phyloP scores from a whole-genome alignment of 2,329 filamentous ascomycete species.

The Botrytis cinerea region DNA sequence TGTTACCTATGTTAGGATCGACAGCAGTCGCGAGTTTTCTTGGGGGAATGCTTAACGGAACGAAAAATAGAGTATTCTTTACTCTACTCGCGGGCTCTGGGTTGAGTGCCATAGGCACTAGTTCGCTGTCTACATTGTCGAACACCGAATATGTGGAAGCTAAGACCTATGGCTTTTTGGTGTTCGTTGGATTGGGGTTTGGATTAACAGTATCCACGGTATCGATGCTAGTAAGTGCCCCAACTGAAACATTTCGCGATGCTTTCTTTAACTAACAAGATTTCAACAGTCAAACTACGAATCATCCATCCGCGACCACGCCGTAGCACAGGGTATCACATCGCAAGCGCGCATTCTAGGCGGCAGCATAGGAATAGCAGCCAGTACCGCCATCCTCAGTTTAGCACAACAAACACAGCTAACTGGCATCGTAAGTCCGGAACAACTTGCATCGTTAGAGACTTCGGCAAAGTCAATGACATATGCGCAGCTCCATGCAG shows the following conservation, averaged over 20 bases:
- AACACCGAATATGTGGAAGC: not conserved
- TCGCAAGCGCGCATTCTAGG: not conserved
- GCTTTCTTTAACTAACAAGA: not conserved
- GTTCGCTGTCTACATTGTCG: not conserved
- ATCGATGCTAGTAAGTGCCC: not conserved
- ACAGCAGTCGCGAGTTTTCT: slow-evolving; percentile 50
- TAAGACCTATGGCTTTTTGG: not conserved
- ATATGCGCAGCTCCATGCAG: not conserved
- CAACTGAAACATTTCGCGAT: rapidly evolving
- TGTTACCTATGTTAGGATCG: slow-evolving; percentile 59
- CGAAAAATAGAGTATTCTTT: not conserved
- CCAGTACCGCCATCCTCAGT: not conserved
- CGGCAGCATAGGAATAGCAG: not conserved
- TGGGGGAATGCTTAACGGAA: not conserved
- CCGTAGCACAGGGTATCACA: not conserved
- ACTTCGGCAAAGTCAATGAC: not conserved
- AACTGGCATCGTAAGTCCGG: not conserved
- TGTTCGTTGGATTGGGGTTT: not conserved
- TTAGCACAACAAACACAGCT: not conserved
- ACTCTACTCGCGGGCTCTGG: not conserved
- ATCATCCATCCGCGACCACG: not conserved
- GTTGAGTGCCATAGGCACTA: not conserved
- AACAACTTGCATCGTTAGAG: not conserved
- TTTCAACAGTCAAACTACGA: not conserved
- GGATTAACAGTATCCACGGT: not conserved